phyloP scores from a whole-genome alignment of 2,329 filamentous ascomycete species.

The Colletotrichum australisinense region DNA sequence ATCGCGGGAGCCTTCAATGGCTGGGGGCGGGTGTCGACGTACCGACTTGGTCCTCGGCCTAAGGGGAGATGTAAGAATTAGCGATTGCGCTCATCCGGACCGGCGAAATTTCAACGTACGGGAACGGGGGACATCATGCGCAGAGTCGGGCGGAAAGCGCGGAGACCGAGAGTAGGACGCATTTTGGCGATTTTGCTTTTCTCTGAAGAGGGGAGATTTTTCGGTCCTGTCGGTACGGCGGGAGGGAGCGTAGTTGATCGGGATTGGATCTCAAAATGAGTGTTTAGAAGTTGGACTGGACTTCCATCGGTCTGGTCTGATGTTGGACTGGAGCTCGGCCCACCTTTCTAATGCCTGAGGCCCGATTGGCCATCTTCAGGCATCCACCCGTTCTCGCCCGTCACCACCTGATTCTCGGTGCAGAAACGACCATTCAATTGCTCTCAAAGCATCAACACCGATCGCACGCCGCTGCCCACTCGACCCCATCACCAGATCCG shows the following conservation, averaged over 20 bases:
- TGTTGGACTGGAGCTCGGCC: constrained; percentile 30
- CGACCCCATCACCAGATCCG: constrained; percentile 44
- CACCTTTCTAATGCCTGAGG: constrained; percentile 45
- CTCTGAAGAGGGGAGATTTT: constrained; percentile 27
- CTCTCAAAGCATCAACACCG: constrained; percentile 44
- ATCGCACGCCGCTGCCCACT: constrained; percentile 52
- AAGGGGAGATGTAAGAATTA: constrained; percentile 47
- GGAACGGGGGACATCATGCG: constrained; percentile 78
- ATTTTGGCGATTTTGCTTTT: constrained; percentile 58
- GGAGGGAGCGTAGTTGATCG: constrained; percentile 39
- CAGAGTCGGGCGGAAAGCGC: constrained; percentile 74
- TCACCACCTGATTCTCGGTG: constrained; percentile 53
- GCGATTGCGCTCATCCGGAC: constrained; percentile 33
- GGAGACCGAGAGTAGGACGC: constrained; percentile 73
- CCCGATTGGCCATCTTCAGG: constrained; percentile 39
- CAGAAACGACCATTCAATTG: constrained; percentile 39
- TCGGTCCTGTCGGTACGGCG: constrained; percentile 22
- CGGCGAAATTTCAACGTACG: constrained; percentile 62
- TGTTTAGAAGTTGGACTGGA: constrained; percentile 31
- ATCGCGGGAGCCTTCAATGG: constrained; percentile 26
- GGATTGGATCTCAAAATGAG: constrained; percentile 42
- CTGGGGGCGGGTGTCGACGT: constrained; percentile 52
- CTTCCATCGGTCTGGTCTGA: constrained; percentile 35
- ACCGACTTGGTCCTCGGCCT: constrained; percentile 78
- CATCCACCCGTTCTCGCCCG: constrained; percentile 37